Conservation (phyloP, 306 rosid genomes). For the Morella rubra region DNA sequence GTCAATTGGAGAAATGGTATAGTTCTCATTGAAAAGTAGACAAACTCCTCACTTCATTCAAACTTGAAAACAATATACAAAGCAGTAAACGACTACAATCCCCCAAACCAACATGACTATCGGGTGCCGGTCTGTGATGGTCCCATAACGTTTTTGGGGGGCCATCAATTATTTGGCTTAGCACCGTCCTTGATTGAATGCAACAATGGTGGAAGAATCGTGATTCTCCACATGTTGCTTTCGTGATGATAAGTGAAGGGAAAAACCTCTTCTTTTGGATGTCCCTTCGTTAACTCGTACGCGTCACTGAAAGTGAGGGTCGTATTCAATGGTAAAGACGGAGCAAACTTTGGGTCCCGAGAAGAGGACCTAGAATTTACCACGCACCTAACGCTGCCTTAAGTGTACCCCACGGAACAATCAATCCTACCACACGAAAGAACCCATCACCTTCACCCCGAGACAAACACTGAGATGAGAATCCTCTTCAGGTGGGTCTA, state of each 20-base stretch:
- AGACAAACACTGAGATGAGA: not conserved
- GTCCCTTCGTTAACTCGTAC: constrained; percentile 3
- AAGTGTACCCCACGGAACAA: not conserved
- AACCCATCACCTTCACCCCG: not conserved
- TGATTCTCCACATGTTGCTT: not conserved
- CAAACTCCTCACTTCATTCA: too few species aligned
- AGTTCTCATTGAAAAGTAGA: too few species aligned
- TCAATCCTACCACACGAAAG: not conserved
- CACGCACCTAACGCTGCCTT: not conserved
- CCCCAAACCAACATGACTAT: too few species aligned
- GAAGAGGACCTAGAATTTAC: not conserved
- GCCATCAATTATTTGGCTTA: too few species aligned
- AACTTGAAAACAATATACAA: too few species aligned
- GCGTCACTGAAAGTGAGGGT: constrained; percentile 20
- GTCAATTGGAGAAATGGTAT: too few species aligned
- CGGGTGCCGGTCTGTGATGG: too few species aligned
- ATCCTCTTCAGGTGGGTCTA: not conserved
- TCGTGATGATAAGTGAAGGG: not conserved
- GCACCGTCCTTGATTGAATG: too few species aligned
- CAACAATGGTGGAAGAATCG: too few species aligned
- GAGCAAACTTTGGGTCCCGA: constrained; percentile 19
- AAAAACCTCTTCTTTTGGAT: not conserved
- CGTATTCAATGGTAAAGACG: constrained; percentile 7
- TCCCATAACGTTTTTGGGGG: too few species aligned
- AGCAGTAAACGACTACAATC: too few species aligned